Percentiles rank a stretch among this genome's conserved stretches.
These are phyloP conservation scores for Russula foetens DNA, from an alignment of 768 basidiomycete species.

Conservation along the genomic window DNA sequence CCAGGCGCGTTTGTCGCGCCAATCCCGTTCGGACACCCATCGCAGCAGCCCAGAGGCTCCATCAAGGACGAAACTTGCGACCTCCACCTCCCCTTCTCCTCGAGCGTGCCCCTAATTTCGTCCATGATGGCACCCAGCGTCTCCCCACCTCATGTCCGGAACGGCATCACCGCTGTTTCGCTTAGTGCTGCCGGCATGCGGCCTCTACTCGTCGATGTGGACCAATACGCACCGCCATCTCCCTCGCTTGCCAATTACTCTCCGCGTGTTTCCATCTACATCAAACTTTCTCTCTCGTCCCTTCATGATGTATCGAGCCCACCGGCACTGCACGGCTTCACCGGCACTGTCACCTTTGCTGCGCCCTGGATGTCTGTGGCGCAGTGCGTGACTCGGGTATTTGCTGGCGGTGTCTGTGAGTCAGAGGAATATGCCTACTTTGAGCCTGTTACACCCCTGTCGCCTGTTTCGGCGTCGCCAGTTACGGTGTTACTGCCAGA, in stretches of 20 bases:
- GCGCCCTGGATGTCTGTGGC: conserved; percentile 45
- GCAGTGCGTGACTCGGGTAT: conserved; percentile 57
- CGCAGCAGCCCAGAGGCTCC: background rate
- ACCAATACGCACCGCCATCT: conserved; percentile 37
- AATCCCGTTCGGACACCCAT: conserved; percentile 17
- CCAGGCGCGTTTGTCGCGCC: conserved; percentile 1
- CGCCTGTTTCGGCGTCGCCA: conserved; percentile 17
- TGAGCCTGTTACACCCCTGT: conserved; percentile 30
- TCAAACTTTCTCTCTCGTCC: conserved; percentile 50
- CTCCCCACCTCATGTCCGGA: conserved; percentile 28
- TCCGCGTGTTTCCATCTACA: conserved; percentile 40
- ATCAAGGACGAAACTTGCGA: conserved; percentile 15
- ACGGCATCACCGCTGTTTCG: conserved; percentile 35
- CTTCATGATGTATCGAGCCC: conserved; percentile 45
- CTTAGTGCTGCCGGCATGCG: conserved; percentile 64
- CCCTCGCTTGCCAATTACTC: conserved; percentile 28
- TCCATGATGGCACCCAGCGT: conserved; percentile 10
- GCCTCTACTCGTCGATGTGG: conserved; percentile 52
- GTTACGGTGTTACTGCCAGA: conserved; percentile 57
- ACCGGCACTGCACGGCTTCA: conserved; percentile 56
- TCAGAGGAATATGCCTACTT: conserved; percentile 47
- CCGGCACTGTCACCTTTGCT: conserved; percentile 47
- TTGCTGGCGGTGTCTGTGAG: conserved; percentile 41
- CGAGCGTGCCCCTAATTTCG: conserved; percentile 7
- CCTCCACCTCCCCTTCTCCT: conserved; percentile 12